These are phyloP conservation scores for Leccinum cinnamomeum DNA, from an alignment of 1,284 basidiomycete genomes.

Conservation along the genomic window DNA sequence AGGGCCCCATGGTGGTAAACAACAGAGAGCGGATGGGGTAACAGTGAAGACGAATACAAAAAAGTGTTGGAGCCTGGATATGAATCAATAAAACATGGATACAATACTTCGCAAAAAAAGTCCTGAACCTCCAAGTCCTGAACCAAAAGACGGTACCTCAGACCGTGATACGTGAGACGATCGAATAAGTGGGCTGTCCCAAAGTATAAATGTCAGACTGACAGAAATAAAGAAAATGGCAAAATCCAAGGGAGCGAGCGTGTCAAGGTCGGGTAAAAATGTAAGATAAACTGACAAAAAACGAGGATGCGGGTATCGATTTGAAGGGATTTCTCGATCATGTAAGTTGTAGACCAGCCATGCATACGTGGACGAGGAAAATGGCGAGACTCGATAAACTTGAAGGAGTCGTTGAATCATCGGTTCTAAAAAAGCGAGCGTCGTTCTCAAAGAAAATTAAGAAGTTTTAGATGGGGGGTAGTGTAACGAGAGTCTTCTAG, in stretches of 20 bases:
- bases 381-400: neutral
- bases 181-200: neutral
- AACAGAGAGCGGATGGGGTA: neutral
- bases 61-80: neutral
- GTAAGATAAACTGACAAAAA: neutral
- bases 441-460: neutral
- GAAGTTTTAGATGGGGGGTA: neutral
- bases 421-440: slow-evolving; percentile 3
- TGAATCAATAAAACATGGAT: neutral
- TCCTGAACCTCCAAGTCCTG: neutral
- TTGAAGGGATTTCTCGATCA: slow-evolving; percentile 5
- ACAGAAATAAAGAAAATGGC: neutral
- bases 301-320: slow-evolving; percentile 16
- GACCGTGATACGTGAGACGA: neutral
- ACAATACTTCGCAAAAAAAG: neutral
- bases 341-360: slow-evolving; percentile 5
- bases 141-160: neutral
- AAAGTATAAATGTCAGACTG: neutral
- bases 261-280: neutral
- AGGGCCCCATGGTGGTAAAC: neutral
- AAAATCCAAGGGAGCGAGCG: neutral
- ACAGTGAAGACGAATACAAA: slow-evolving; percentile 7
- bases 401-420: neutral
- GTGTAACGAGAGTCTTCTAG: neutral
- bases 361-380: neutral